phyloP scores from a whole-genome alignment of 257 asterid genomes.

The Nyctanthes arbortristis region DNA sequence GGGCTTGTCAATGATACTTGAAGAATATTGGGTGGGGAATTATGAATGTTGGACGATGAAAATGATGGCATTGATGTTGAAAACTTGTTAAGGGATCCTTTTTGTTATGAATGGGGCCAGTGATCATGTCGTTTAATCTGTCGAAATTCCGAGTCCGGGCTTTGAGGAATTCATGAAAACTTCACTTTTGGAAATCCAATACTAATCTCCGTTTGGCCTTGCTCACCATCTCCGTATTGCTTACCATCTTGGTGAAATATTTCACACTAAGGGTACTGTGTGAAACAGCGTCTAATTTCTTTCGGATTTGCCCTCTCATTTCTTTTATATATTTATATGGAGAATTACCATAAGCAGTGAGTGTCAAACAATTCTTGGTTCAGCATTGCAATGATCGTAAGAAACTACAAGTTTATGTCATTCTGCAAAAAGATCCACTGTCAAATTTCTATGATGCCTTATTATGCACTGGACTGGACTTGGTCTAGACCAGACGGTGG shows the following conservation, averaged over 20 bases:
- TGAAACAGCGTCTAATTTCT: neutral
- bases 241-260: conserved; percentile 59
- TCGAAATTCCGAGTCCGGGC: conserved; percentile 17
- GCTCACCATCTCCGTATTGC: conserved; percentile 39
- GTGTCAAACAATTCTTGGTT: conserved; percentile 58
- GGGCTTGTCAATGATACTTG: too few relatives aligned
- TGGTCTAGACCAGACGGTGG: conserved; percentile 14
- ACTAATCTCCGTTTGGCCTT: conserved; percentile 43
- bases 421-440: conserved; percentile 64
- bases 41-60: conserved; percentile 21
- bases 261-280: conserved; percentile 61
- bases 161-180: conserved; percentile 26
- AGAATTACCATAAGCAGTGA: conserved; percentile 30
- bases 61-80: conserved; percentile 19
- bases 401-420: conserved; percentile 45
- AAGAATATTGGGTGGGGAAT: too few relatives aligned
- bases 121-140: neutral
- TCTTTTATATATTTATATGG: neutral
- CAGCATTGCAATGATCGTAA: conserved; percentile 54
- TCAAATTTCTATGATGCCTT: conserved; percentile 52
- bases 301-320: neutral
- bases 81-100: too few relatives aligned
- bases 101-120: conserved; percentile 21
- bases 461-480: conserved; percentile 46
- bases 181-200: conserved; percentile 41